Evolutionary conservation across 768 basidiomycete species (phyloP).

Genomic region (Cystofilobasidium macerans): DNA sequence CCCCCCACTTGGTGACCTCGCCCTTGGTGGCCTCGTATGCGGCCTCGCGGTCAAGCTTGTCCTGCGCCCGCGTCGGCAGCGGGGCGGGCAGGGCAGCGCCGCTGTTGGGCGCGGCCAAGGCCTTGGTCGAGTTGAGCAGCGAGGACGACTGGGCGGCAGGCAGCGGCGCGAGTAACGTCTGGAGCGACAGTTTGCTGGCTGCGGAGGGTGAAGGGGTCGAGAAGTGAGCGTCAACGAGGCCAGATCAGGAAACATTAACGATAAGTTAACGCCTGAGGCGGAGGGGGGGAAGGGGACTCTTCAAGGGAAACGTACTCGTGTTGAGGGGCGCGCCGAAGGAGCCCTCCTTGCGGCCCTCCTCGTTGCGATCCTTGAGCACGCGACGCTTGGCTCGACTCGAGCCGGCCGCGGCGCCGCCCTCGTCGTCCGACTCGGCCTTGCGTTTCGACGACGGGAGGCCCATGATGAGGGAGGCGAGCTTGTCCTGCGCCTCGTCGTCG

Average conservation of each 20-base stretch:
- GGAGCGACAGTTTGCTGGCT: constrained; percentile 37
- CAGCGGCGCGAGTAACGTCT: constrained; percentile 44
- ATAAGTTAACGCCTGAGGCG: no score
- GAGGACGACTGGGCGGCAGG: constrained; percentile 52
- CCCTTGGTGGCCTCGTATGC: constrained; percentile 87
- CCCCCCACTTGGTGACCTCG: constrained; percentile 87
- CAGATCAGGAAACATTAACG: not conserved
- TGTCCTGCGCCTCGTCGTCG: constrained; percentile 45
- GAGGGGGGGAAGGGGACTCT: not conserved
- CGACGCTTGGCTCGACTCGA: constrained; percentile 46
- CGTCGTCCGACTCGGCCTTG: constrained; percentile 44
- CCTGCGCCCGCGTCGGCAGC: constrained; percentile 72
- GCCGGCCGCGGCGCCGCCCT: constrained; percentile 38
- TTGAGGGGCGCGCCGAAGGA: constrained; percentile 49
- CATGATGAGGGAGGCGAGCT: constrained; percentile 62
- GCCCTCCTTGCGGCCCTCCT: constrained; percentile 60
- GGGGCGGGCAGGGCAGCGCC: constrained; percentile 61
- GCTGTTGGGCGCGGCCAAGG: constrained; percentile 47
- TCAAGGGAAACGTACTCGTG: constrained; percentile 31
- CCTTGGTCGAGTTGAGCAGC: constrained; percentile 57
- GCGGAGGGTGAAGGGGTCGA: not conserved
- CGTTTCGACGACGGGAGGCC: constrained; percentile 61
- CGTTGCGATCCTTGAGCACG: constrained; percentile 58
- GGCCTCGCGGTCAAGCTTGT: constrained; percentile 80
- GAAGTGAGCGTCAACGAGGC: constrained; percentile 28